These are phyloP conservation scores for Galeopsis tetrahit DNA, from an alignment of 257 asterid genomes.

Conservation along the genomic window DNA sequence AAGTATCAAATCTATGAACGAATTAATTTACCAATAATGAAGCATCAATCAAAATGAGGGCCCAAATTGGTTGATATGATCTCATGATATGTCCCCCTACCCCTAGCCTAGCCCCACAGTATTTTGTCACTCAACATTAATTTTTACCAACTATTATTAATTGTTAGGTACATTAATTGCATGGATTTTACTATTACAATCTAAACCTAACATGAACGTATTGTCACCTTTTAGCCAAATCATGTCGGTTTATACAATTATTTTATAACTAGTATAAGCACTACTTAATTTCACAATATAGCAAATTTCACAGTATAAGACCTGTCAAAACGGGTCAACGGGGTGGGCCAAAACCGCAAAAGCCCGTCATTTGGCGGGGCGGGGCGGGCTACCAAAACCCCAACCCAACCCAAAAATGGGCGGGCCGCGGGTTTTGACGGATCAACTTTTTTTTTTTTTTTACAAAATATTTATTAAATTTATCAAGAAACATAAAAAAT, in stretches of 20 bases:
- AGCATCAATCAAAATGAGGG: slow-evolving; percentile 21
- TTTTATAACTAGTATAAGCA: not conserved
- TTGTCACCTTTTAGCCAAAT: not conserved
- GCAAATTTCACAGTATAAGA: too few relatives aligned
- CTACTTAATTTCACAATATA: not conserved
- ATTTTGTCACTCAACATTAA: not conserved
- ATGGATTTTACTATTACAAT: not conserved
- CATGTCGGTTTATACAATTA: not conserved
- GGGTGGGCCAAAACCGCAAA: too few relatives aligned
- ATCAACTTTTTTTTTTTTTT: too few relatives aligned
- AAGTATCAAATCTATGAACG: slow-evolving; percentile 26
- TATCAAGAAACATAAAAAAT: too few relatives aligned
- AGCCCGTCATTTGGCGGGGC: too few relatives aligned
- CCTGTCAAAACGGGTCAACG: too few relatives aligned
- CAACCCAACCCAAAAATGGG: too few relatives aligned
- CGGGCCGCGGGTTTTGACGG: too few relatives aligned
- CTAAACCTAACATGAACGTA: not conserved
- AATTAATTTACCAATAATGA: slow-evolving; percentile 12
- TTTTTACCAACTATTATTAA: not conserved
- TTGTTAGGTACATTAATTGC: not conserved
- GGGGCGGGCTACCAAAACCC: too few relatives aligned
- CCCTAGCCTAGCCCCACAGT: too few relatives aligned
- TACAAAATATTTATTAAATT: too few relatives aligned
- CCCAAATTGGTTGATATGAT: slow-evolving; percentile 30
- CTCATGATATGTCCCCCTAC: not conserved